Evolutionary conservation across 768 basidiomycete species (phyloP).

Genomic region (Phanerodontia chrysosporium): DNA sequence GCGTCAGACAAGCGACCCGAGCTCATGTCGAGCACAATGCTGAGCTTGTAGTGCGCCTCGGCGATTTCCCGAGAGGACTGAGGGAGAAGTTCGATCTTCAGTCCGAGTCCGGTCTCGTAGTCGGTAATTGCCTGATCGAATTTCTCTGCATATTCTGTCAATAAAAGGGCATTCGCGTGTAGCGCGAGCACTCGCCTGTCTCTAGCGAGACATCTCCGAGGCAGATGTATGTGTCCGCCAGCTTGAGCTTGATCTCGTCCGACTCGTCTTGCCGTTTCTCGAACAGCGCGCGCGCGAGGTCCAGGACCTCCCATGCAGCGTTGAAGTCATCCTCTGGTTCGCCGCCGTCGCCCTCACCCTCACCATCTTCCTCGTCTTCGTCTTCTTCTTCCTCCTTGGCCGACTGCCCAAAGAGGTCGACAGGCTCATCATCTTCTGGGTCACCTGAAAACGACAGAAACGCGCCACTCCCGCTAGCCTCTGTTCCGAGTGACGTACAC

Average conservation of each 20-base stretch:
- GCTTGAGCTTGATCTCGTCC: slow-evolving; percentile 67
- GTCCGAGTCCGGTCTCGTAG: slow-evolving; percentile 70
- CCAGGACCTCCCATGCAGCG: slow-evolving; percentile 96
- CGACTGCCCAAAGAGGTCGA: slow-evolving; percentile 64
- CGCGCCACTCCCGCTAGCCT: slow-evolving; percentile 41
- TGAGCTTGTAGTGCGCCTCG: slow-evolving; percentile 91
- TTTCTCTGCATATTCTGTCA: slow-evolving; percentile 58
- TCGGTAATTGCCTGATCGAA: slow-evolving; percentile 92
- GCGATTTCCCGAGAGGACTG: slow-evolving; percentile 90
- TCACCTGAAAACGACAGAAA: slow-evolving; percentile 82
- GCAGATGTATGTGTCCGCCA: slow-evolving; percentile 87
- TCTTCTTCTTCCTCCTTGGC: slow-evolving; percentile 44
- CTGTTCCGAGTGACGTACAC: slow-evolving; percentile 22
- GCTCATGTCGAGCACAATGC: slow-evolving; percentile 89
- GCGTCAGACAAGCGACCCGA: slow-evolving; percentile 80
- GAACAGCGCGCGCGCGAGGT: slow-evolving; percentile 86
- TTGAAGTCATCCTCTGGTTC: slow-evolving; percentile 98
- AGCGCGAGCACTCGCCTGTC: slow-evolving; percentile 59
- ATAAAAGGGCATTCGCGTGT: neutral
- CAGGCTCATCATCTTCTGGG: slow-evolving; percentile 56
- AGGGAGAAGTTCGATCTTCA: slow-evolving; percentile 74
- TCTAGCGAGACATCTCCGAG: slow-evolving; percentile 97
- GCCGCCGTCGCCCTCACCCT: slow-evolving; percentile 60
- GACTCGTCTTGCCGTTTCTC: slow-evolving; percentile 58
- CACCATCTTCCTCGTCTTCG: slow-evolving; percentile 50